Evolutionary conservation across 192 early-diverging fungal genomes (phyloP), one percentile per base, ranked within the genome.

Genomic region (Backusella psychrophila): DNA sequence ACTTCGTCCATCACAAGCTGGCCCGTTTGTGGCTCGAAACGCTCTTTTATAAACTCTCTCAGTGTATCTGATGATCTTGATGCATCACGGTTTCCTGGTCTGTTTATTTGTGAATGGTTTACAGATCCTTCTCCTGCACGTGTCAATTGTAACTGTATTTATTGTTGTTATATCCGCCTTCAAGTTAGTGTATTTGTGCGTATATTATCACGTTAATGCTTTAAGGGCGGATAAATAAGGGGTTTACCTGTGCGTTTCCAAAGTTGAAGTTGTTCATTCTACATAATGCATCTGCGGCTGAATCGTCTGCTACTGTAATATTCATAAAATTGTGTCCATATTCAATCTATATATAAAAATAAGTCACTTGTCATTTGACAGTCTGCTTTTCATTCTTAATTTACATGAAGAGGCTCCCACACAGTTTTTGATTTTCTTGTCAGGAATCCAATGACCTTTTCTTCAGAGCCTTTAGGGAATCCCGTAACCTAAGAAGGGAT

Each of bases 361-460:
- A 21, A 56, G 19, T 34, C 19, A 65, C n/a, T 11, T 36, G 33
- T 33, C 3, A 26, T 12, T 17, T 23, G 42, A 4, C n/a, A 6
- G 23, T 35, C 53, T 14, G 7, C 33, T 12, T 38, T 26, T 39
- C 17, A 23, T 34, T 9, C 21, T 21, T 1, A 49, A n/a, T 7
- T 49, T 78, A 81, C 80, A 26, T 75, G 15, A 23, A 74, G 72
- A 39, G 67, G 42, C 26, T 75, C 76, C 80, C 80, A 81, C 15
- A 49, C 44, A 6, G 65, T 19, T 46, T 77, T 74, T 6, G 69
- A 44, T 56, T 81, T 81, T 46, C 76, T 46, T 17, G 71, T 42
- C 9, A 81, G 35, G 65, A 81, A 81, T 1, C 52, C 42, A 8
- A 81, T 0, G 5, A 72, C 46, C 23, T 75, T 49, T 15, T 75